phyloP scores from a whole-genome alignment of 164 flowering plant genomes.

The Saururus chinensis region DNA sequence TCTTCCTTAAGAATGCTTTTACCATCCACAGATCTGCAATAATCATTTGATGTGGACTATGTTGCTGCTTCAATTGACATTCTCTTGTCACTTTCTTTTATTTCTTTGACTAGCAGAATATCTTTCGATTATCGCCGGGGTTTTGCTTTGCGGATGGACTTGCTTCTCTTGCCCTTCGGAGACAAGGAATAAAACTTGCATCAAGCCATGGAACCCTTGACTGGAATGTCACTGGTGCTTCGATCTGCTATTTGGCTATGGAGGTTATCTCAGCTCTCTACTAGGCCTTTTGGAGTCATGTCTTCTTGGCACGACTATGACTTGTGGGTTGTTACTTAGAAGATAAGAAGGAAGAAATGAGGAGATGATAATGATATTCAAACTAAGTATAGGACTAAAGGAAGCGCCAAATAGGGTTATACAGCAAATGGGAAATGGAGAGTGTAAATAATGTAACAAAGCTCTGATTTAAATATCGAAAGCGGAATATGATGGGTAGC shows the following conservation, averaged over 20 bases:
- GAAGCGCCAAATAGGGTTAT: too few relatives aligned
- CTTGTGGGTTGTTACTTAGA: too few relatives aligned
- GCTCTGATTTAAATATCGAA: too few relatives aligned
- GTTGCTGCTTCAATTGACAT: background rate
- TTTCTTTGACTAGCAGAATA: constrained; percentile 37
- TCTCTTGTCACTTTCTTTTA: background rate
- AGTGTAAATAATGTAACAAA: too few relatives aligned
- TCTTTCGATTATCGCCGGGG: constrained; percentile 92
- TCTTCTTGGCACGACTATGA: background rate
- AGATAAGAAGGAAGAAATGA: too few relatives aligned
- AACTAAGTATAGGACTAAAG: too few relatives aligned
- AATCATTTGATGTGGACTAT: background rate
- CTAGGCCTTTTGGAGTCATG: background rate
- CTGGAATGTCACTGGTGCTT: constrained; percentile 95
- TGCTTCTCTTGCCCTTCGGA: constrained; percentile 90
- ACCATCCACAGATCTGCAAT: background rate
- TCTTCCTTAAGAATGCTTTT: too few relatives aligned
- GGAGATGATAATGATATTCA: too few relatives aligned
- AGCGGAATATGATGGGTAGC: too few relatives aligned
- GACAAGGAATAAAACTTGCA: constrained; percentile 84
- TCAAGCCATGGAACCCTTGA: constrained; percentile 46
- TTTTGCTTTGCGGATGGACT: constrained; percentile 99
- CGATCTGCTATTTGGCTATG: constrained; percentile 63
- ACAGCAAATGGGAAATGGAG: too few relatives aligned
- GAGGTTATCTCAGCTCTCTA: constrained; percentile 37